phyloP scores from a whole-genome alignment of 768 basidiomycete species.

The Daedalea quercina region DNA sequence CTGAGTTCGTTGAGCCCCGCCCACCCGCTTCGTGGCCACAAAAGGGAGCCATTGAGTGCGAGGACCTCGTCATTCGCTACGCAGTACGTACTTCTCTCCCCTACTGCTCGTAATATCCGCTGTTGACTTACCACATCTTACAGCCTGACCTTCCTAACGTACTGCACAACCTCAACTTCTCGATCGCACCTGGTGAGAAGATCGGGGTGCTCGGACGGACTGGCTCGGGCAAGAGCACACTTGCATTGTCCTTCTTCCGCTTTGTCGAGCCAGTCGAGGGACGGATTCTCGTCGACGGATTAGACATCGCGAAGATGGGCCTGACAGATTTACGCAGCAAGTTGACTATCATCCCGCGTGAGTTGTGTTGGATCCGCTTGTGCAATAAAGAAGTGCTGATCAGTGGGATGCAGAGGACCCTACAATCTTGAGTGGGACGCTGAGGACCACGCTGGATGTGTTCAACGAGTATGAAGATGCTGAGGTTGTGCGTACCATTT shows the following conservation, averaged over 20 bases:
- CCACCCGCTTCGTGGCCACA: slow-evolving; percentile 78
- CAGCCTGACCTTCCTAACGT: slow-evolving; percentile 86
- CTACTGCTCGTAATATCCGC: slow-evolving; percentile 2
- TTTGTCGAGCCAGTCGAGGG: slow-evolving; percentile 85
- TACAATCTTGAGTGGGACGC: slow-evolving; percentile 75
- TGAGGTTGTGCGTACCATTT: slow-evolving; percentile 57
- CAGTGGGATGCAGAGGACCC: slow-evolving; percentile 63
- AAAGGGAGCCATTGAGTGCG: slow-evolving; percentile 58
- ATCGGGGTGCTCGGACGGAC: slow-evolving; percentile 72
- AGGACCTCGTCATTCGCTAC: slow-evolving; percentile 72
- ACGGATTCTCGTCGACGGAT: slow-evolving; percentile 65
- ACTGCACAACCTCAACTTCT: slow-evolving; percentile 72
- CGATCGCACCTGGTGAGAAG: slow-evolving; percentile 71
- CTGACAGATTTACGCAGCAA: slow-evolving; percentile 74
- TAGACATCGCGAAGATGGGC: slow-evolving; percentile 76
- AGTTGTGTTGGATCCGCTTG: slow-evolving; percentile 18
- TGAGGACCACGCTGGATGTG: slow-evolving; percentile 78
- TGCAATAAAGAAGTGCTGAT: background rate
- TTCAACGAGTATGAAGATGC: slow-evolving; percentile 82
- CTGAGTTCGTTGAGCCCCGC: slow-evolving; percentile 84
- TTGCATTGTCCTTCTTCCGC: slow-evolving; percentile 81
- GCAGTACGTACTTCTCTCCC: slow-evolving; percentile 43
- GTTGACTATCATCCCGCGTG: slow-evolving; percentile 72
- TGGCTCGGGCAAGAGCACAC: slow-evolving; percentile 67
- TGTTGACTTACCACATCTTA: background rate